phyloP scores from a whole-genome alignment of 441 rosid genomes.

The Arabidopsis lyrata region DNA sequence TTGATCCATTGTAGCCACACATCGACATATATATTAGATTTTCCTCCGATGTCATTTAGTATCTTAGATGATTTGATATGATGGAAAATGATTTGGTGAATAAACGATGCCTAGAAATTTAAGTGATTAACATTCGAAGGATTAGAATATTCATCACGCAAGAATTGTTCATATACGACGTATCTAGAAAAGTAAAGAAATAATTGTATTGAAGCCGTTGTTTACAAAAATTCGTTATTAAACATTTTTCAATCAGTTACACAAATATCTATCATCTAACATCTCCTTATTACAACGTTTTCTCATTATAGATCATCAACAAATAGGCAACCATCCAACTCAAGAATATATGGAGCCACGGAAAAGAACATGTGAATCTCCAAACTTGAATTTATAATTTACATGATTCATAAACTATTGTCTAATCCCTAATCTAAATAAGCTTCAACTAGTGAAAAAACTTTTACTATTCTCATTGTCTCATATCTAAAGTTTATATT shows the following conservation, averaged over 20 bases:
- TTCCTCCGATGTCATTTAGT: conserved; percentile 1
- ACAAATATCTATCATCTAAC: neutral
- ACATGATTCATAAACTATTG: neutral
- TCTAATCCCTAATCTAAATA: neutral
- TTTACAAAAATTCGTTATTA: neutral
- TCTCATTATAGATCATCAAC: neutral
- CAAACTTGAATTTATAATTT: neutral
- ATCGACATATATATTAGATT: neutral
- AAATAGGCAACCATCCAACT: neutral
- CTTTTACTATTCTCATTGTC: conserved; percentile 4
- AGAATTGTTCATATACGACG: neutral
- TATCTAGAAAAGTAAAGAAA: neutral
- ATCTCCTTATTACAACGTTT: neutral
- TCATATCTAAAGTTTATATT: neutral
- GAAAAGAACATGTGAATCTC: neutral
- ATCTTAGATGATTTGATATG: neutral
- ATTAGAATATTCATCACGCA: neutral
- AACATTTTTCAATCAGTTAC: conserved; percentile 6
- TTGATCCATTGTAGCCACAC: conserved; percentile 23
- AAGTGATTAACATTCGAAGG: neutral
- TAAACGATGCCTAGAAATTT: neutral
- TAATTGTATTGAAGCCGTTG: neutral
- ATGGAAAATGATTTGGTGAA: neutral
- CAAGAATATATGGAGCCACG: neutral
- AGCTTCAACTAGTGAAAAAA: conserved; percentile 17